Evolutionary conservation across 345 rosid species (phyloP), one percentile per base, ranked within the genome.

Genomic region (Melastoma malabathricum): DNA sequence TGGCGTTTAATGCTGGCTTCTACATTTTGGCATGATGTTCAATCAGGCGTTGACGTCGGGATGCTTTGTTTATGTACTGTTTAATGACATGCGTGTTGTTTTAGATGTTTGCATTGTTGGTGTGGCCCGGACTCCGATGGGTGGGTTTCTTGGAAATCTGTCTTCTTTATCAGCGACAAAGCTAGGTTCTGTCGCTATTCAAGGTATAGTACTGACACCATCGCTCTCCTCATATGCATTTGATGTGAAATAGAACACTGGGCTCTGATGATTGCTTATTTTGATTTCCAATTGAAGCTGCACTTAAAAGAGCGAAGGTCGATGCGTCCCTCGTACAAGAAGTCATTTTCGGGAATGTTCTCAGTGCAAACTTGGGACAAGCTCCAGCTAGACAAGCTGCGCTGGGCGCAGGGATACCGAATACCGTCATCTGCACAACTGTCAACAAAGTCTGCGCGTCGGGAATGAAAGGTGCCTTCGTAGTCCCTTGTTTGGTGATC

Each of bases 351-450:
- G 95, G 98, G 45, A 92, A 92, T 74, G 98, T 92, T 60, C 88
- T 87, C 23, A 82, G 88, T 44, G 96, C 98, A 23, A 92, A 92
- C 73, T 66, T 92, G 51, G 98, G 97, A n/a, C 95, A 87, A 69
- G 98, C 96, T 72, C 98, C 98, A 31, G 96, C 98, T 61, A 82
- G 95, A 67, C 98, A 92, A 70, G 98, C 98, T 53, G 95, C 96
- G 10, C 52, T 92, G 58, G 97, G 95, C 59, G 96, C 98, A 16
- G 97, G 98, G 45, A 80, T 92, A 60, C 75, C 97, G 52, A 77
- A 79, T 65, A 75, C 96, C 14, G 98, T 92, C 44, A 1, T 87
- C 48, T 84, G 93, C 65, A 92, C 96, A 22, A 84, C 98, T 0
- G 70, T 92, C 44, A 92, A 92, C 83, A 92, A 92, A 77, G 98